Evolutionary conservation across 2,329 filamentous ascomycete species (phyloP).

Genomic region (Talaromyces piceae): DNA sequence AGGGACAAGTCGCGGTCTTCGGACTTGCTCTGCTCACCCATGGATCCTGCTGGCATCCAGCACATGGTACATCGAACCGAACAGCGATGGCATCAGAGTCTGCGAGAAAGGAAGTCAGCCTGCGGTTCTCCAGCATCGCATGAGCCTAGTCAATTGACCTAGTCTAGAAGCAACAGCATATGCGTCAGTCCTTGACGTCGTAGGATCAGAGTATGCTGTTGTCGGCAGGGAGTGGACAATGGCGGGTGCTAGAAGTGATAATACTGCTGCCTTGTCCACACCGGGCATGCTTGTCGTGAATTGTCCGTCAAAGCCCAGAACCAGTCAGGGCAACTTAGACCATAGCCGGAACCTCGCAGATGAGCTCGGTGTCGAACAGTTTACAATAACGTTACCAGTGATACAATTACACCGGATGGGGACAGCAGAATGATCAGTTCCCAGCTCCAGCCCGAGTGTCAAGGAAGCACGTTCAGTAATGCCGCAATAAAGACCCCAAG

Average conservation of each 20-base stretch:
- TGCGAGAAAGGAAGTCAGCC: too few species aligned
- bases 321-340: neutral
- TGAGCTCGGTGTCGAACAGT: neutral
- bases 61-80: slow-evolving; percentile 18
- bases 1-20: neutral
- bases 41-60: slow-evolving; percentile 12
- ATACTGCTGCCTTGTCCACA: slow-evolving; percentile 13
- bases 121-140: neutral
- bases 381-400: neutral
- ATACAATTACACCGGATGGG: neutral
- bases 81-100: slow-evolving; percentile 16
- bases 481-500: neutral
- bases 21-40: slow-evolving; percentile 12
- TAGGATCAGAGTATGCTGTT: slow-evolving; percentile 8
- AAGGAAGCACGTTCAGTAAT: neutral
- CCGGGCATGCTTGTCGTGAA: slow-evolving; percentile 12
- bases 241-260: slow-evolving; percentile 10
- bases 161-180: slow-evolving; percentile 11
- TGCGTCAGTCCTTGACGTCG: slow-evolving; percentile 6
- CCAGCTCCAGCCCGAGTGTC: neutral
- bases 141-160: slow-evolving; percentile 9
- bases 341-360: neutral
- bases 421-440: neutral
- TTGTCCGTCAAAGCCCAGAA: neutral
- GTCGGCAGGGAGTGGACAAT: slow-evolving; percentile 10